Conservation (phyloP, 2,329 filamentous ascomycete genomes). For the Diaporthe australafricana region DNA sequence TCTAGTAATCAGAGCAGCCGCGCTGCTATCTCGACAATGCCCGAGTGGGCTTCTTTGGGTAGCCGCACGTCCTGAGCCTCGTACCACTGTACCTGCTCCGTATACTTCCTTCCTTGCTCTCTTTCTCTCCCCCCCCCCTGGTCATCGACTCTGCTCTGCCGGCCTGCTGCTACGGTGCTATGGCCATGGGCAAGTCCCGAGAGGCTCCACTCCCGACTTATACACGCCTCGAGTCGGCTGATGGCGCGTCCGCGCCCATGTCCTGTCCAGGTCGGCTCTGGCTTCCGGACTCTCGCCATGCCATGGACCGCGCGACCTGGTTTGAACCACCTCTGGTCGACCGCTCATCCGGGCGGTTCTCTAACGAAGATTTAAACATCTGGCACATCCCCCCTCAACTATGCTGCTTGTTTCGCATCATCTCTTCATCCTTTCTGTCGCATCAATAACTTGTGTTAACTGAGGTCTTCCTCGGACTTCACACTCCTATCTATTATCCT, state of each 20-base stretch:
- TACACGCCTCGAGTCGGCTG: conserved; percentile 35
- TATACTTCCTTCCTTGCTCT: background rate
- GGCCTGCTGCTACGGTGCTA: conserved; percentile 16
- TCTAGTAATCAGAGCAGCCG: conserved; percentile 35
- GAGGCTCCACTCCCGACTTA: conserved; percentile 33
- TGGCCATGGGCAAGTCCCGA: conserved; percentile 33
- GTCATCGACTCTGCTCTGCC: conserved; percentile 19
- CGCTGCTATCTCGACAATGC: conserved; percentile 32
- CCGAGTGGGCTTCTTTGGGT: conserved; percentile 31
- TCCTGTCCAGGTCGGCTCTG: conserved; percentile 32
- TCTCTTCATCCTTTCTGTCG: conserved; percentile 31
- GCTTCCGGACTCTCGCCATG: conserved; percentile 32
- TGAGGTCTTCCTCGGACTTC: conserved; percentile 30
- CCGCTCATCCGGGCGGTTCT: conserved; percentile 35
- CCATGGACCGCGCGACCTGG: conserved; percentile 30
- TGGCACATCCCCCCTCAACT: conserved; percentile 32
- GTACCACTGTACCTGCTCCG: conserved; percentile 7
- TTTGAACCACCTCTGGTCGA: conserved; percentile 34
- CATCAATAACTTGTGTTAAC: conserved; percentile 3
- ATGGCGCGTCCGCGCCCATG: conserved; percentile 36
- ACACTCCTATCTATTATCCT: conserved; percentile 12
- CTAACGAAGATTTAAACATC: conserved; percentile 38
- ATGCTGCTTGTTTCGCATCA: conserved; percentile 31
- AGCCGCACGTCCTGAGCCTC: conserved; percentile 26
- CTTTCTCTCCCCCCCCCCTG: background rate